Evolutionary conservation across 371 early-diverging fungal species (phyloP).

Genomic region (Mucor ambiguus): DNA sequence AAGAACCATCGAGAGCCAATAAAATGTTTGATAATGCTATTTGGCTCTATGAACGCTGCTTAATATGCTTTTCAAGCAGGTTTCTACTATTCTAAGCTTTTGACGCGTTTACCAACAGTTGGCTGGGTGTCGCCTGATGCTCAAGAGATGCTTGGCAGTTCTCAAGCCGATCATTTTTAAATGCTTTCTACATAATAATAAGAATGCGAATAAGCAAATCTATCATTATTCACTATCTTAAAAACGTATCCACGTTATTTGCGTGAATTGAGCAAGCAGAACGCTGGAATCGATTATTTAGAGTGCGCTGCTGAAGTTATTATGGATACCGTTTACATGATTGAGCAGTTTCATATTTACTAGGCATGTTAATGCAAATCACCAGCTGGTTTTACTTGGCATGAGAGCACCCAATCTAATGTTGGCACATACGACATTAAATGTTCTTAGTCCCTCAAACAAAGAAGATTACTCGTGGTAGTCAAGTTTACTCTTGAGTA

Average conservation of each 20-base stretch:
- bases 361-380: too few species aligned
- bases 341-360: too few species aligned
- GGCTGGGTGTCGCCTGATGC: background rate
- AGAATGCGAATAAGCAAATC: too few species aligned
- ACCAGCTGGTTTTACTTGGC: too few species aligned
- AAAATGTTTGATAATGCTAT: background rate
- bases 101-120: background rate
- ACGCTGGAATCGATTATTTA: too few species aligned
- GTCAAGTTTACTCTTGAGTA: background rate
- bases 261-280: too few species aligned
- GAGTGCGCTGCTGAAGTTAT: too few species aligned
- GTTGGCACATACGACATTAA: too few species aligned
- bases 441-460: background rate
- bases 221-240: too few species aligned
- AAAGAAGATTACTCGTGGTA: background rate
- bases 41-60: background rate
- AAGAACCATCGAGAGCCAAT: background rate
- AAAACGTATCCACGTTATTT: too few species aligned
- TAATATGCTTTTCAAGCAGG: background rate
- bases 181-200: background rate
- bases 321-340: too few species aligned
- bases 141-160: background rate
- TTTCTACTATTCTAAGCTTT: background rate
- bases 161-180: background rate
- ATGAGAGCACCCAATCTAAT: too few species aligned